Percentiles rank a stretch among this genome's conserved stretches.
Conservation (phyloP, 2,329 filamentous ascomycete species). For the Pseudogymnoascus sp. region DNA sequence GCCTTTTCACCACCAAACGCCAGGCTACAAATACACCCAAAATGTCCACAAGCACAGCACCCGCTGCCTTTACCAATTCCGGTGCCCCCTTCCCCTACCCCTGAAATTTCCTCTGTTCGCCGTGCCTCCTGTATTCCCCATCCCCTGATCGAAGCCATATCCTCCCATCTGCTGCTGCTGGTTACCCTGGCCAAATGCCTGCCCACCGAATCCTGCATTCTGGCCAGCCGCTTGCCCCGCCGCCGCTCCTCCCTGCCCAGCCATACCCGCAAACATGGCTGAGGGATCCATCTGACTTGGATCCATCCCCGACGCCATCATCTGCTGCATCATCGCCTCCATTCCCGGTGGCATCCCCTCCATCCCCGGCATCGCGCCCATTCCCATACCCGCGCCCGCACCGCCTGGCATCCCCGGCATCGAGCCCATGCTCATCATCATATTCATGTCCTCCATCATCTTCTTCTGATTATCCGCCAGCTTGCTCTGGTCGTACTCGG, state of each 20-base stretch:
- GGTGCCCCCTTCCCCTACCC: conserved; percentile 22
- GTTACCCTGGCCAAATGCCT: conserved; percentile 37
- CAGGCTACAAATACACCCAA: conserved; percentile 4
- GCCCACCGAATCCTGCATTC: conserved; percentile 42
- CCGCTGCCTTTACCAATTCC: not conserved
- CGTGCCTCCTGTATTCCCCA: conserved; percentile 19
- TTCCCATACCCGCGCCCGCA: conserved; percentile 30
- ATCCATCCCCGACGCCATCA: conserved; percentile 60
- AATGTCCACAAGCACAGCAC: not conserved
- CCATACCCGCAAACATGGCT: conserved; percentile 56
- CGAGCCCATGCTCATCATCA: conserved; percentile 55
- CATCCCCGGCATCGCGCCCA: conserved; percentile 46
- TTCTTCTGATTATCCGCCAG: conserved; percentile 66
- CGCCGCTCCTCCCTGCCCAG: conserved; percentile 30
- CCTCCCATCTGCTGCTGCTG: conserved; percentile 22
- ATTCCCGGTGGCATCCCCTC: conserved; percentile 60
- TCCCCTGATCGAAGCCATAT: conserved; percentile 26
- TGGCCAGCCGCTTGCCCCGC: conserved; percentile 41
- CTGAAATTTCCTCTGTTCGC: conserved; percentile 22
- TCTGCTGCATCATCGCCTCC: conserved; percentile 64
- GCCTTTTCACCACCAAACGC: conserved; percentile 2
- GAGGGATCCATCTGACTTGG: conserved; percentile 60
- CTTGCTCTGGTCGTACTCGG: conserved; percentile 63
- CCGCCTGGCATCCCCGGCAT: conserved; percentile 38
- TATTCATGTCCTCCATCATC: conserved; percentile 64